These are phyloP conservation scores for Chytriomyces sp. DNA, from an alignment of 192 early-diverging fungal species.

Conservation along the genomic window DNA sequence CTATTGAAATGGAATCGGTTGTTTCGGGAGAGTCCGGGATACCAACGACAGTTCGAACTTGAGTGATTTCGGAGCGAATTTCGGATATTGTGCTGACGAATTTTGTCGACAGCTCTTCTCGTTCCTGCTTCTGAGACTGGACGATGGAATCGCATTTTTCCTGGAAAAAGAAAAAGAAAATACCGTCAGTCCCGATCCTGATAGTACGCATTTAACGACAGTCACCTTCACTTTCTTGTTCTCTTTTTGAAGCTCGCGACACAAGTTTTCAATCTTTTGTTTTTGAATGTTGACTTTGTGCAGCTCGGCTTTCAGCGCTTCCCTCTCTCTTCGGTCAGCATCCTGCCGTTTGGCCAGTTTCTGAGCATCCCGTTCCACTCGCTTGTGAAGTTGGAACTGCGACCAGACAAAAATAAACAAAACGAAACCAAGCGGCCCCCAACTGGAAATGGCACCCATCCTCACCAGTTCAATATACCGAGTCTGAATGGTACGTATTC, in stretches of 20 bases:
- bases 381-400: conserved; percentile 65
- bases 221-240: conserved; percentile 61
- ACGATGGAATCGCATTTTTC: conserved; percentile 59
- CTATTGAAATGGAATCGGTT: neutral
- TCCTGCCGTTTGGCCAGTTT: conserved; percentile 57
- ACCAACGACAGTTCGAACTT: conserved; percentile 22
- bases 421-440: neutral
- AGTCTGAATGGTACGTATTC: conserved; percentile 54
- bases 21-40: conserved; percentile 24
- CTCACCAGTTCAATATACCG: conserved; percentile 67
- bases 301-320: conserved; percentile 45
- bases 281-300: conserved; percentile 45
- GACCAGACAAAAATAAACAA: neutral
- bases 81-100: conserved; percentile 67
- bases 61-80: conserved; percentile 59
- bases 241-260: conserved; percentile 66
- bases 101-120: conserved; percentile 62
- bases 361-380: conserved; percentile 58
- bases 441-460: neutral
- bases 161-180: conserved; percentile 23
- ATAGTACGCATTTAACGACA: neutral
- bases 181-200: conserved; percentile 19
- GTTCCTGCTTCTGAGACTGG: conserved; percentile 54
- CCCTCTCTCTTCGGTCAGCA: conserved; percentile 56
- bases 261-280: conserved; percentile 63